These are phyloP conservation scores for Cladosporium cucumerinum DNA, from an alignment of 2,329 filamentous ascomycete genomes.

Conservation along the genomic window DNA sequence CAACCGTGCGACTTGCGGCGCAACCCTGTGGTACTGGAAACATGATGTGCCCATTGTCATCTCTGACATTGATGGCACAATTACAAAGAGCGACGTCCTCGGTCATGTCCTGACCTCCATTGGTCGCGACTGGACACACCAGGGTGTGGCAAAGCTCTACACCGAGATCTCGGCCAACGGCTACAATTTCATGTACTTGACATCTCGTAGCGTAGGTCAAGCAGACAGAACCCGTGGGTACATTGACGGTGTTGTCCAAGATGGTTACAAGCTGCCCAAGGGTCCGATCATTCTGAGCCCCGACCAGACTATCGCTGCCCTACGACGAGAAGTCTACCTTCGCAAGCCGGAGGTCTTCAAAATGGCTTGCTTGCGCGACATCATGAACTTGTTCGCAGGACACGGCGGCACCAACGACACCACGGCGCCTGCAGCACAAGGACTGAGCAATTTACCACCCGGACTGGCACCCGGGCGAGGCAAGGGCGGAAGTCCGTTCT, in stretches of 20 bases:
- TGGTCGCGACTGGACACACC: conserved; percentile 95
- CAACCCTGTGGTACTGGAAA: conserved; percentile 91
- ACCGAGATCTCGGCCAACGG: conserved; percentile 93
- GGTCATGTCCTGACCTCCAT: conserved; percentile 96
- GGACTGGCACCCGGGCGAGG: conserved; percentile 25
- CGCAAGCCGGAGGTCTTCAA: conserved; percentile 98
- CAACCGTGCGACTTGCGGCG: conserved; percentile 86
- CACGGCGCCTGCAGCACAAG: conserved; percentile 27
- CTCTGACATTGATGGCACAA: conserved; percentile 97
- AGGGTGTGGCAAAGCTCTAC: conserved; percentile 94
- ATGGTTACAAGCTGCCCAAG: conserved; percentile 77
- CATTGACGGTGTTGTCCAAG: conserved; percentile 82
- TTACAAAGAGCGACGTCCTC: conserved; percentile 67
- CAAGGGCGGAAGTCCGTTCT: conserved; percentile 64
- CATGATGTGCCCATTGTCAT: conserved; percentile 92
- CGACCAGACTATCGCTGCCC: conserved; percentile 88
- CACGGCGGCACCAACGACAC: conserved; percentile 34
- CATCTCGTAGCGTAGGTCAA: conserved; percentile 87
- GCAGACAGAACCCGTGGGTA: conserved; percentile 88
- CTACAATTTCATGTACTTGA: conserved; percentile 98
- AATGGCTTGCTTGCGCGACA: conserved; percentile 95
- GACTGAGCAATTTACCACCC: conserved; percentile 21
- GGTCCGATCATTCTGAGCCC: conserved; percentile 94
- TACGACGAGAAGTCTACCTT: conserved; percentile 88
- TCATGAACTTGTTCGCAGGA: conserved; percentile 72